Evolutionary conservation across 768 basidiomycete genomes (phyloP), one percentile per base, ranked within the genome.

Genomic region (Mycena kentingensis): DNA sequence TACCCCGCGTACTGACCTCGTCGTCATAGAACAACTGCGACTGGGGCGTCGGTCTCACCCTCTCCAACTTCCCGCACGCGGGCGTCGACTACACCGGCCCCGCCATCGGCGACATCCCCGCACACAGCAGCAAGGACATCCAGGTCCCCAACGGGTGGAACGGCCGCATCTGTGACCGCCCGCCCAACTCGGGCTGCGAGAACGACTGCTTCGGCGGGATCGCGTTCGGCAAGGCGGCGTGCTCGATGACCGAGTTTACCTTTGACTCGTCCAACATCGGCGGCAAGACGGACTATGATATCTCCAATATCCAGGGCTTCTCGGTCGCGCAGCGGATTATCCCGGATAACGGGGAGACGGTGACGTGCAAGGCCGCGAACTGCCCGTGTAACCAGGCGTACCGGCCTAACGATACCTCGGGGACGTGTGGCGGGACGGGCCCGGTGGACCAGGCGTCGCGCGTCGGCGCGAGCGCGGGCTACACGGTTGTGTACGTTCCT

Each of bases 261-360:
- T 50, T 55, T 16, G 49, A 55, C 27, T 31, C 54, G 1, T 6
- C 48, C 6, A 46, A 46, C 43, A 50, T 55, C 16, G 37, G 37
- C 31, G 54, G 54, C 3, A 36, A 47, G 5, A 56, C 49, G 11
- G 54, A 56, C 46, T 56, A 56, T 46, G 54, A 56, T 22, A 52
- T 56, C 49, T 51, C 49, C 55, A 52, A 56, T 50, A 56, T 56
- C n/a, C 55, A 56, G 16, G 55, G 55, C 21, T 56, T 27, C 41
- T 56, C 55, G 10, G 55, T 56, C n/a, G 54, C 51, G 19, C 19
- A 44, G 13, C n/a, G n/a, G n/a, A n/a, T n/a, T n/a, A n/a, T n/a
- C n/a, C n/a, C n/a, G n/a, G n/a, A n/a, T n/a, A n/a, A n/a, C n/a
- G n/a, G n/a, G n/a, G n/a, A n/a, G n/a, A n/a, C n/a, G n/a, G n/a